Conservation (phyloP, 257 asterid species). For the Nyctanthes arbortristis region DNA sequence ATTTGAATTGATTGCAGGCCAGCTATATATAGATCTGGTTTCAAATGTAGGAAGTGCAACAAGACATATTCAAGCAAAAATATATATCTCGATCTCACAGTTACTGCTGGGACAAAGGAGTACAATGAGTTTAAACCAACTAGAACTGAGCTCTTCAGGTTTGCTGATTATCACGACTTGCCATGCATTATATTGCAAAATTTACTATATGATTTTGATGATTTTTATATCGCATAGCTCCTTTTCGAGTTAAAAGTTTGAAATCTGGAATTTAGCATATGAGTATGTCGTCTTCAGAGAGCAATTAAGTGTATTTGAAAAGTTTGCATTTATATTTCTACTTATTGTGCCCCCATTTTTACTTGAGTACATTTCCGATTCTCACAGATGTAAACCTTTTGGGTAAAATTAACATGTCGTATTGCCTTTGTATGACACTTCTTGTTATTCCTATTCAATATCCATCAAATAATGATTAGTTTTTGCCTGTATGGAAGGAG, state of each 20-base stretch:
- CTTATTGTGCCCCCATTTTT: neutral
- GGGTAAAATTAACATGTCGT: neutral
- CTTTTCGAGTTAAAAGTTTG: neutral
- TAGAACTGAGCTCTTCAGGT: conserved; percentile 96
- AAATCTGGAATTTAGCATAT: neutral
- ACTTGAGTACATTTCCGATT: neutral
- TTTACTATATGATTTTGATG: too few relatives aligned
- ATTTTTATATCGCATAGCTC: neutral
- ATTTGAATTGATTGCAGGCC: conserved; percentile 52
- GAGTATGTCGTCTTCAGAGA: neutral
- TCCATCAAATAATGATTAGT: neutral
- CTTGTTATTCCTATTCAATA: neutral
- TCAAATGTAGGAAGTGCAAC: conserved; percentile 77
- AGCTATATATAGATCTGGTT: conserved; percentile 89
- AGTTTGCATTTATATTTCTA: neutral
- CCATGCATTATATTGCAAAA: neutral
- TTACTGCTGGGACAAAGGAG: conserved; percentile 82
- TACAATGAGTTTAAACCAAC: conserved; percentile 74
- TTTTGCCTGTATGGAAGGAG: too few relatives aligned
- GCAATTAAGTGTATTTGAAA: neutral
- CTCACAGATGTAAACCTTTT: neutral
- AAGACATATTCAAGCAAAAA: conserved; percentile 91
- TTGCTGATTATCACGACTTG: neutral
- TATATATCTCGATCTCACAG: conserved; percentile 85
- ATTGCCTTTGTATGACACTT: neutral